Conservation (phyloP, 192 early-diverging fungal genomes). For the Pilaira anomala region DNA sequence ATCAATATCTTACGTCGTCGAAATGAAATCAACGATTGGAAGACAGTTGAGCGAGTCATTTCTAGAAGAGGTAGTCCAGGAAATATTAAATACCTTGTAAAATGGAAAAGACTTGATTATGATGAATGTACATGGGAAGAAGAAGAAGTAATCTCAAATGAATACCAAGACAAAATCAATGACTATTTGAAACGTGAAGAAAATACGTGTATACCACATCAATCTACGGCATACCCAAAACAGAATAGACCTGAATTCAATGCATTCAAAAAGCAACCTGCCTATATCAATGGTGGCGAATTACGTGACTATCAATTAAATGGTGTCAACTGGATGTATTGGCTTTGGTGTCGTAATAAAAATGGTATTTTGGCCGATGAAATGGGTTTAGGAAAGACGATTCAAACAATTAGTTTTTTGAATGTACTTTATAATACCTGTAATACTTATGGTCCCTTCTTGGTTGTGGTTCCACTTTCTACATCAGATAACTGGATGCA, state of each 20-base stretch:
- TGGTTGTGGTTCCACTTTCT: conserved; percentile 95
- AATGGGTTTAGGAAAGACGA: conserved; percentile 94
- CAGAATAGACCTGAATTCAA: conserved; percentile 73
- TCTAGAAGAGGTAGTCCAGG: conserved; percentile 50
- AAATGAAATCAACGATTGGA: conserved; percentile 78
- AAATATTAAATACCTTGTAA: conserved; percentile 85
- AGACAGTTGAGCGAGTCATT: conserved; percentile 87
- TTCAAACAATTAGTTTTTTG: conserved; percentile 94
- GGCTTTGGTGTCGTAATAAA: conserved; percentile 90
- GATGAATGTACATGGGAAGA: conserved; percentile 89
- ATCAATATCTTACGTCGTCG: conserved; percentile 80
- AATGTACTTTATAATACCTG: conserved; percentile 83
- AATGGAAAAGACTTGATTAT: conserved; percentile 89
- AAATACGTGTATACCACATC: conserved; percentile 71
- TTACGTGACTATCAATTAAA: conserved; percentile 94
- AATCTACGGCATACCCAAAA: conserved; percentile 49
- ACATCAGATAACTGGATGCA: conserved; percentile 93
- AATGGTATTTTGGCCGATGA: conserved; percentile 98
- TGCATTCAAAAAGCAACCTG: conserved; percentile 72
- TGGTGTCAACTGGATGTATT: conserved; percentile 96
- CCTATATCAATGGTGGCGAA: conserved; percentile 79
- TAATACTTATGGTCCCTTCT: conserved; percentile 86
- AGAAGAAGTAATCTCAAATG: conserved; percentile 60
- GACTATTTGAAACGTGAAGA: conserved; percentile 78
- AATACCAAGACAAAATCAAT: conserved; percentile 84